Percentiles rank a stretch among this genome's conserved stretches.
Conservation (phyloP, 768 basidiomycete species). For the button mushroom (Agaricus bisporus) region DNA sequence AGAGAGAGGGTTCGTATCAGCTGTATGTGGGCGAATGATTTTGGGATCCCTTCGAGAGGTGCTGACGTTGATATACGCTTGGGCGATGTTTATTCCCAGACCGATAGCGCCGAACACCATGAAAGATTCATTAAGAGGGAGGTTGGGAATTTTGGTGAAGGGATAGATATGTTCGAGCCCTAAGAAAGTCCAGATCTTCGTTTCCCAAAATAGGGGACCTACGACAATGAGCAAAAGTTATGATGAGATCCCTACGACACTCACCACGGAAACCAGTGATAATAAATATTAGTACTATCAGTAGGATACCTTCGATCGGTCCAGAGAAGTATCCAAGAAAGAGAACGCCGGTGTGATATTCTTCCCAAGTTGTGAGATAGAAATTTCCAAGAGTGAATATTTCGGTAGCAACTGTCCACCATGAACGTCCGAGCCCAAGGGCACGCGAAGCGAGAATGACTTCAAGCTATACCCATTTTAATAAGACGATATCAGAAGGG, state of each 20-base stretch:
- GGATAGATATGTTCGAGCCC: constrained; percentile 45
- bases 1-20: constrained; percentile 38
- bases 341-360: constrained; percentile 86
- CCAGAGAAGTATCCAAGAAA: constrained; percentile 93
- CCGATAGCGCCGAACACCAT: constrained; percentile 73
- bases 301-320: constrained; percentile 92
- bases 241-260: constrained; percentile 12
- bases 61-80: constrained; percentile 78
- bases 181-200: constrained; percentile 53
- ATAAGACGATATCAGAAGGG: background rate
- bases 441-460: constrained; percentile 78
- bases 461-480: constrained; percentile 56
- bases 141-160: constrained; percentile 51
- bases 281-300: constrained; percentile 72
- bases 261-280: constrained; percentile 73
- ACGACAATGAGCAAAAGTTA: background rate
- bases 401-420: constrained; percentile 95
- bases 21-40: constrained; percentile 1
- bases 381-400: constrained; percentile 72
- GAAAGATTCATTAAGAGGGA: constrained; percentile 81
- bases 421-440: constrained; percentile 86
- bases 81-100: constrained; percentile 74
- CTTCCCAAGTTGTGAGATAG: constrained; percentile 77
- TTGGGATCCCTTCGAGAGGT: constrained; percentile 30
- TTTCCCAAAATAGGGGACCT: constrained; percentile 84